Base-by-base conservation (phyloP, 169 alveolate species). In the Cryptosporidium parvum region DNA sequence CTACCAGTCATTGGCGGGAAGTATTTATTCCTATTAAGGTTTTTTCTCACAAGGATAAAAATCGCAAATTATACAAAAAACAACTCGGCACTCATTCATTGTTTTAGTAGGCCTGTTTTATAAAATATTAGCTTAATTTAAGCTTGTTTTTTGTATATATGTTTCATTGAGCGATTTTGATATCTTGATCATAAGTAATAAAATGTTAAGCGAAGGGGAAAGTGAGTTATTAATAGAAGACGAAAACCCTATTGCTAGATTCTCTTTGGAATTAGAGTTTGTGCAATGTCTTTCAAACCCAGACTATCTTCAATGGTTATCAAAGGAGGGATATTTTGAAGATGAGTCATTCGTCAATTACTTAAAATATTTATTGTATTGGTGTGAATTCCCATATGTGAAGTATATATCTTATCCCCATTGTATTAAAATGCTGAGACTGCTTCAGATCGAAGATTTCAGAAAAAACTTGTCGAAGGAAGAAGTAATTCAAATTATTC, bases 251-350 rank as follows among this genome's bases (percentile, higher is more conserved):
- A 59, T 39, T 44, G 6, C 37, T 59, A 84, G 92, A 61, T 86
- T 86, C 48, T n/a, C 68, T 44, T 59, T 75, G 48, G 91, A 86
- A 65, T 52, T 86, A 29, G 92, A 86, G 37, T 86, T 86, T 39
- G 89, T 86, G 21, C 86, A 86, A 53, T 75, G 86, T 5, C 26
- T 86, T 2, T 85, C 92, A 21, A 86, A 75, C 33, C 92, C 92
- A 10, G 85, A 45, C 29, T 86, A 86, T 62, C 62, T 86, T 10
- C 70, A 62, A 80, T 73, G 85, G 52, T 52, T 86, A 26, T 70
- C 87, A n/a, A 86, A 53, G 14, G 87, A 75, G 44, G 85, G 86
- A 9, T 86, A 86, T 48, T 86, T 73, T 62, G 62, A 86, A 18
- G 85, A 86, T 62, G 71, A 59, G 42, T 61, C 86, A 45, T 86